These are phyloP conservation scores for Zea mays DNA, from an alignment of 176 grass and related monocot genomes.

Conservation along the genomic window DNA sequence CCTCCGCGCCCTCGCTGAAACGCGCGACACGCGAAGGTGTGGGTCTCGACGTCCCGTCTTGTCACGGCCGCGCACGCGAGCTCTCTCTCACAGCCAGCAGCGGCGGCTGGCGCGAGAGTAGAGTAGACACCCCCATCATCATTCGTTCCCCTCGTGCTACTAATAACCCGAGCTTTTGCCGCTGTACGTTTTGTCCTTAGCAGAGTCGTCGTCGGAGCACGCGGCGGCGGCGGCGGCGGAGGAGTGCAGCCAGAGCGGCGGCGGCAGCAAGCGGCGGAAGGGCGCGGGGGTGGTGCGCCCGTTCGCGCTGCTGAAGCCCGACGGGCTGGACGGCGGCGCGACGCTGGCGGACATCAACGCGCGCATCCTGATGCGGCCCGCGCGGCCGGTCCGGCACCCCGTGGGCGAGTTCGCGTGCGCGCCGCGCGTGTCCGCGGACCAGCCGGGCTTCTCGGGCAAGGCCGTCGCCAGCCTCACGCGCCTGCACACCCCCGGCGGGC, in stretches of 20 bases:
- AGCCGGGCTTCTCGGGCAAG: constrained; percentile 79
- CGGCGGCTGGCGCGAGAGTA: not conserved
- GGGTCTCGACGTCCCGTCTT: not conserved
- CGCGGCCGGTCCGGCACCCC: constrained; percentile 81
- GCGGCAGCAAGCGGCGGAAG: constrained; percentile 14
- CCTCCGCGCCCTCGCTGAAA: constrained; percentile 29
- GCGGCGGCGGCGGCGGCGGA: not conserved
- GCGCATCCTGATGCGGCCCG: constrained; percentile 65
- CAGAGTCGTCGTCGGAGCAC: not conserved
- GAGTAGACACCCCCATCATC: not conserved
- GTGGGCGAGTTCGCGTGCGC: constrained; percentile 82
- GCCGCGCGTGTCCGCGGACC: constrained; percentile 60
- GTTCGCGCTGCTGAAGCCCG: constrained; percentile 91
- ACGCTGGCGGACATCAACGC: constrained; percentile 96
- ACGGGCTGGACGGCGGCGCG: constrained; percentile 71
- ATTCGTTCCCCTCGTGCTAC: not conserved
- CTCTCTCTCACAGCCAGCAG: not conserved
- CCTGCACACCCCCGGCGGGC: constrained; percentile 76
- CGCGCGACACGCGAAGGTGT: constrained; percentile 50
- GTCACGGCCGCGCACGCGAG: not conserved
- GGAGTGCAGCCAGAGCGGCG: constrained; percentile 35
- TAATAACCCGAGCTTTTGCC: not conserved
- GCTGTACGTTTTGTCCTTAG: not conserved
- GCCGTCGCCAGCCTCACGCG: constrained; percentile 69
- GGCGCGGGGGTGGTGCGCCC: constrained; percentile 49